Evolutionary conservation across 2,329 filamentous ascomycete genomes (phyloP).

Genomic region (Ophiocordyceps unilateralis): DNA sequence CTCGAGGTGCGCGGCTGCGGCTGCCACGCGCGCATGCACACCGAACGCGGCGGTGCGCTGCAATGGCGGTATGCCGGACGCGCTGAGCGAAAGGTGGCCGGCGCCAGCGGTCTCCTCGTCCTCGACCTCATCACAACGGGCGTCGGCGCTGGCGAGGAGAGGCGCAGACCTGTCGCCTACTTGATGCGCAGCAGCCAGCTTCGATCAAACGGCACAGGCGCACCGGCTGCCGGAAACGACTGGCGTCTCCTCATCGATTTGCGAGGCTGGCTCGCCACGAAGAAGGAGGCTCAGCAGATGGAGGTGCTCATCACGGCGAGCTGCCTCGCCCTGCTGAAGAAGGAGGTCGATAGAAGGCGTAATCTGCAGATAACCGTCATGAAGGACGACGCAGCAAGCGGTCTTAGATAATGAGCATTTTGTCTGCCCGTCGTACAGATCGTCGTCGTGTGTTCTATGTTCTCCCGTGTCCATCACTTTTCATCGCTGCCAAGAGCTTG

Average conservation of each 20-base stretch:
- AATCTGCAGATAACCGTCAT: slow-evolving; percentile 31
- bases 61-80: slow-evolving; percentile 37
- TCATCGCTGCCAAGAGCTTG: too few relatives aligned
- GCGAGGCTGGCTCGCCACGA: slow-evolving; percentile 14
- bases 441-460: too few relatives aligned
- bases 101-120: slow-evolving; percentile 27
- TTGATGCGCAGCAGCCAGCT: slow-evolving; percentile 22
- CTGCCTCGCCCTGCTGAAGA: slow-evolving; percentile 45
- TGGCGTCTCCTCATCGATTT: slow-evolving; percentile 28
- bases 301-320: slow-evolving; percentile 37
- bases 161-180: slow-evolving; percentile 19
- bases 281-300: slow-evolving; percentile 19
- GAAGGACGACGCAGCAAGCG: slow-evolving; percentile 9
- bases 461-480: too few relatives aligned
- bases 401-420: background rate
- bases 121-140: slow-evolving; percentile 28
- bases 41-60: slow-evolving; percentile 29
- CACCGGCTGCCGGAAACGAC: slow-evolving; percentile 29
- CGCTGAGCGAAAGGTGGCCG: slow-evolving; percentile 24
- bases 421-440: too few relatives aligned
- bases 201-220: slow-evolving; percentile 21
- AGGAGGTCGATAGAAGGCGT: slow-evolving; percentile 42
- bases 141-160: slow-evolving; percentile 10
- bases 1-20: slow-evolving; percentile 15
- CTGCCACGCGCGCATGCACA: slow-evolving; percentile 30